phyloP scores from a whole-genome alignment of 2,329 filamentous ascomycete genomes.

The Botryotinia narcissicola region DNA sequence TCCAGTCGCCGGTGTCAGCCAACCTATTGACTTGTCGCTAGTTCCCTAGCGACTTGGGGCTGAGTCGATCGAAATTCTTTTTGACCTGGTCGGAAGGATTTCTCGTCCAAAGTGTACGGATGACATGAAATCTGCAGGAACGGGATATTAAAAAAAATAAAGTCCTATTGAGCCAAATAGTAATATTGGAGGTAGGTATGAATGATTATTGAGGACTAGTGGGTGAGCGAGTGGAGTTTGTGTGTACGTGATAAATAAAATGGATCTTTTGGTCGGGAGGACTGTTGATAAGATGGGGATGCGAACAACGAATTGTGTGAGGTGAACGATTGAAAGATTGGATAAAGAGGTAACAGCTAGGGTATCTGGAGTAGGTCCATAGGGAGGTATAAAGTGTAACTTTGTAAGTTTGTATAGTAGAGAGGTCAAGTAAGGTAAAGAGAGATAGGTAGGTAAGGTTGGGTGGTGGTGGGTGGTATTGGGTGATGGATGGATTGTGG shows the following conservation, averaged over 20 bases:
- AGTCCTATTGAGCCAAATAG: background rate
- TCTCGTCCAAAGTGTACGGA: conserved; percentile 2
- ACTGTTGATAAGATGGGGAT: background rate
- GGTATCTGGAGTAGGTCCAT: background rate
- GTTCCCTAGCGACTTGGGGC: conserved; percentile 19
- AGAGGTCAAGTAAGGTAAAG: background rate
- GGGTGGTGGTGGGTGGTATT: background rate
- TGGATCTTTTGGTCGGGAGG: background rate
- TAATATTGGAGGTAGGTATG: background rate
- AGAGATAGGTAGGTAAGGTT: background rate
- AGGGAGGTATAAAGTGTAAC: background rate
- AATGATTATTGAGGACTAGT: background rate
- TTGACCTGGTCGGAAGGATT: conserved; percentile 20
- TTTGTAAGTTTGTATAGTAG: background rate
- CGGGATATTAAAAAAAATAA: background rate
- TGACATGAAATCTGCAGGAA: conserved; percentile 24
- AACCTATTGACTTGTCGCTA: conserved; percentile 21
- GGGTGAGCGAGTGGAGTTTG: background rate
- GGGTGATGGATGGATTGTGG: background rate
- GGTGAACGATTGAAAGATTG: background rate
- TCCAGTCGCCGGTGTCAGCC: conserved; percentile 17
- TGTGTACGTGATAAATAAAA: background rate
- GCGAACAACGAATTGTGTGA: background rate
- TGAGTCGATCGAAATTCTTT: conserved; percentile 19
- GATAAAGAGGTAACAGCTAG: background rate